phyloP scores from a whole-genome alignment of 164 flowering plant genomes.

The Vitis rupestris region DNA sequence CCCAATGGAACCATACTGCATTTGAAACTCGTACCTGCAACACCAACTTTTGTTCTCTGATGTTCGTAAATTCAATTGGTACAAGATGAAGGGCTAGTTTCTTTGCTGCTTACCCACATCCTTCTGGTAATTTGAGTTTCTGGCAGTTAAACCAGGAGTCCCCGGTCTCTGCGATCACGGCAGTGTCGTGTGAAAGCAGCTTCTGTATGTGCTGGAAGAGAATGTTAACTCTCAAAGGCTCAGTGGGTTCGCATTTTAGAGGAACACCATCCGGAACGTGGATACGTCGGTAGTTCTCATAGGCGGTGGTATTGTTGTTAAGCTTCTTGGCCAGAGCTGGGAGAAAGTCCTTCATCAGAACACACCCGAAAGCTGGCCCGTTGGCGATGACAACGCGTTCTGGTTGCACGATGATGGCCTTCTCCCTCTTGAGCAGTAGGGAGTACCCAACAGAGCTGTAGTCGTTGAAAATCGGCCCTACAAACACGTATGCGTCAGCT shows the following conservation, averaged over 20 bases:
- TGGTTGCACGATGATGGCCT: slow-evolving; percentile 39
- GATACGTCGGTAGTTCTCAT: slow-evolving; percentile 31
- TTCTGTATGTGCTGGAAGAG: slow-evolving; percentile 48
- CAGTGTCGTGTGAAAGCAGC: slow-evolving; percentile 36
- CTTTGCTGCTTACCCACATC: slow-evolving; percentile 36
- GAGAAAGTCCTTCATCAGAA: slow-evolving; percentile 36
- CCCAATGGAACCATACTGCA: slow-evolving; percentile 53
- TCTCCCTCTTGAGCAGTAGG: slow-evolving; percentile 36
- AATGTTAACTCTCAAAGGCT: slow-evolving; percentile 31
- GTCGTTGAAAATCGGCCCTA: slow-evolving; percentile 36
- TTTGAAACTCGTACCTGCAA: slow-evolving; percentile 51
- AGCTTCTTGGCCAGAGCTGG: slow-evolving; percentile 21
- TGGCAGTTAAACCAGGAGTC: slow-evolving; percentile 58
- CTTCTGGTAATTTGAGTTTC: slow-evolving; percentile 45
- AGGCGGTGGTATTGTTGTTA: slow-evolving; percentile 23
- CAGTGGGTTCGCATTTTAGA: slow-evolving; percentile 18
- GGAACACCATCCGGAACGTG: slow-evolving; percentile 28
- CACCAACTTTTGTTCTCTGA: slow-evolving; percentile 19
- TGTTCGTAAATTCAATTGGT: background rate
- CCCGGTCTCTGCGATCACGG: slow-evolving; percentile 54
- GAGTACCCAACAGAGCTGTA: slow-evolving; percentile 43
- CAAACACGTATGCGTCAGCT: slow-evolving; percentile 35
- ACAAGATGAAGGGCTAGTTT: background rate
- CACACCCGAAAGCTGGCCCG: slow-evolving; percentile 36
- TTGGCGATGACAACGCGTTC: slow-evolving; percentile 29